Percentiles rank a stretch among this genome's conserved stretches.
phyloP scores from a whole-genome alignment of 2,329 filamentous ascomycete species.

The Penicillium fuscoglaucum region DNA sequence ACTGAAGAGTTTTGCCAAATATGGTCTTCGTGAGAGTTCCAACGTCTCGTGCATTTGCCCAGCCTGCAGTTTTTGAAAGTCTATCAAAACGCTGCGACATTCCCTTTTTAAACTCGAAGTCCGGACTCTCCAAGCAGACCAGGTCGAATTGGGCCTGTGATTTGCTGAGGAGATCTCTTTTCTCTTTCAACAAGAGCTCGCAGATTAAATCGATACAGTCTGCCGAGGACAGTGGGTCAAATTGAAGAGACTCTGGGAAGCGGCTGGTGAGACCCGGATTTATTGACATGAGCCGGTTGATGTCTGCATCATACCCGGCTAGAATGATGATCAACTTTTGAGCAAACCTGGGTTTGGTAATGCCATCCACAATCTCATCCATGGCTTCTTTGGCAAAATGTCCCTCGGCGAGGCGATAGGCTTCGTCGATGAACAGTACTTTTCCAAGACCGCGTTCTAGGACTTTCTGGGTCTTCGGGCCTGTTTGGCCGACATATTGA shows the following conservation, averaged over 20 bases:
- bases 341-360: constrained; percentile 59
- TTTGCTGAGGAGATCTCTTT: constrained; percentile 1
- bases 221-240: constrained; percentile 47
- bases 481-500: constrained; percentile 68
- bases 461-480: constrained; percentile 62
- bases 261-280: constrained; percentile 66
- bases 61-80: constrained; percentile 50
- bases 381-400: constrained; percentile 58
- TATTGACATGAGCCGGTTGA: constrained; percentile 60
- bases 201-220: constrained; percentile 52
- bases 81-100: constrained; percentile 37
- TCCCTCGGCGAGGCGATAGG: constrained; percentile 63
- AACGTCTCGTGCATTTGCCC: constrained; percentile 66
- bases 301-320: constrained; percentile 67
- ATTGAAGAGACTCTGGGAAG: constrained; percentile 63
- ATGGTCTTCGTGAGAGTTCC: constrained; percentile 55
- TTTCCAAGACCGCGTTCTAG: constrained; percentile 64
- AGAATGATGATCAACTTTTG: constrained; percentile 66
- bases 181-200: constrained; percentile 27
- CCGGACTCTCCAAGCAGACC: neutral
- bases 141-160: neutral
- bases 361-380: constrained; percentile 53
- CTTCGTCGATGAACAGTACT: constrained; percentile 72
- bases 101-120: neutral
- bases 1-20: constrained; percentile 39